A percentile compares a stretch with the other conserved stretches of the same genome.
phyloP scores from a whole-genome alignment of 2,329 filamentous ascomycete species.

The Ilyonectria robusta region DNA sequence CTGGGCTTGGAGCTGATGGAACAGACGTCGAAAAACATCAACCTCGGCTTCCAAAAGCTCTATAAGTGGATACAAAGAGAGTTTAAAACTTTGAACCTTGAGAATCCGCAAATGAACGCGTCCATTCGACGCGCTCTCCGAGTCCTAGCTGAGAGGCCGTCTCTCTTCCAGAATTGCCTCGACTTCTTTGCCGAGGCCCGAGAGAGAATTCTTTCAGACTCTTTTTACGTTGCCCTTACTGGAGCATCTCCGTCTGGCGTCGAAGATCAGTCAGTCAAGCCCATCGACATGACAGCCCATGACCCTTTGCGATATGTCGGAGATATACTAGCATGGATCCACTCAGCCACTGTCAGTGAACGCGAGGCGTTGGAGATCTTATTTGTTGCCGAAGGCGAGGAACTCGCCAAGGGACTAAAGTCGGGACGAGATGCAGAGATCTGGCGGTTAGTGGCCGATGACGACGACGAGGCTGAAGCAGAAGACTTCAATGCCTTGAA shows the following conservation, averaged over 20 bases:
- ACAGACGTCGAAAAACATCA: slow-evolving; percentile 87
- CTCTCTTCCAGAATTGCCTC: slow-evolving; percentile 92
- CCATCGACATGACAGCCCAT: slow-evolving; percentile 94
- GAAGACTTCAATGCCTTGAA: slow-evolving; percentile 83
- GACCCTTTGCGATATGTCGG: slow-evolving; percentile 93
- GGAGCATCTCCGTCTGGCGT: slow-evolving; percentile 73
- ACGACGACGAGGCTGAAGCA: slow-evolving; percentile 67
- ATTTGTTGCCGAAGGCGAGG: slow-evolving; percentile 91
- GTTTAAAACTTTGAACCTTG: slow-evolving; percentile 91
- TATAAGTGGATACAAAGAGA: slow-evolving; percentile 96
- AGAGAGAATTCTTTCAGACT: slow-evolving; percentile 87
- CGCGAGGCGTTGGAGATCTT: slow-evolving; percentile 91
- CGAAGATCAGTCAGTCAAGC: slow-evolving; percentile 78
- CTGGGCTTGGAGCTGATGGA: slow-evolving; percentile 93
- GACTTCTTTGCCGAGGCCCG: slow-evolving; percentile 94
- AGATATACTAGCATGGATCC: slow-evolving; percentile 98
- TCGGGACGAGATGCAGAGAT: slow-evolving; percentile 86
- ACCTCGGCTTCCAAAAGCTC: slow-evolving; percentile 93
- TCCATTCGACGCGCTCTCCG: slow-evolving; percentile 87
- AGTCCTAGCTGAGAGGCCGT: slow-evolving; percentile 89
- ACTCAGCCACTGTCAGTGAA: slow-evolving; percentile 94
- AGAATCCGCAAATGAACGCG: slow-evolving; percentile 92
- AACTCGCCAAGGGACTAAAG: slow-evolving; percentile 86
- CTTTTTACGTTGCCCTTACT: slow-evolving; percentile 90
- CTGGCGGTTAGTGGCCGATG: slow-evolving; percentile 76